Conservation (phyloP, 106 monocot species). For the Dendrobium huoshanense region DNA sequence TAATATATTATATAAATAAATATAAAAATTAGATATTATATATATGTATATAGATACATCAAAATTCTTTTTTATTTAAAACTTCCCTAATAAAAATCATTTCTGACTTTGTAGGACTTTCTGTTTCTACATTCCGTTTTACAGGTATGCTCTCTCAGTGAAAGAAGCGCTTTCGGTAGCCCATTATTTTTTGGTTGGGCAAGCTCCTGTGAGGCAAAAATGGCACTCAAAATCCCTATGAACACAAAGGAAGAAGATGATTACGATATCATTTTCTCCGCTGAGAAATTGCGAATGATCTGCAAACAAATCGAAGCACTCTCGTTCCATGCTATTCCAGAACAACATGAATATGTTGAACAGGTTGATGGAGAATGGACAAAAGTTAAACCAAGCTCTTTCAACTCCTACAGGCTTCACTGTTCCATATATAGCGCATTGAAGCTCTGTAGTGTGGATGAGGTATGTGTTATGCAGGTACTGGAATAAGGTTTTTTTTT, state of each 20-base stretch:
- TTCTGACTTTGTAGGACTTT: neutral
- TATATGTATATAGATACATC: too few species aligned
- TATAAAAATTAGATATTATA: too few species aligned
- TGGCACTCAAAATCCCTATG: slow-evolving; percentile 38
- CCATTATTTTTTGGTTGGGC: slow-evolving; percentile 42
- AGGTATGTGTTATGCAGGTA: slow-evolving; percentile 30
- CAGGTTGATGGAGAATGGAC: slow-evolving; percentile 25
- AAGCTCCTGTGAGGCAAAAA: slow-evolving; percentile 19
- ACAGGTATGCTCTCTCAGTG: slow-evolving; percentile 51
- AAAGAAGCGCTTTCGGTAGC: slow-evolving; percentile 20
- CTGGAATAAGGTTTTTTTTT: neutral
- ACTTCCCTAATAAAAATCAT: neutral
- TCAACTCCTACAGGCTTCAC: slow-evolving; percentile 36
- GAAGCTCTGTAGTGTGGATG: slow-evolving; percentile 18
- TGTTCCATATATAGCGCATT: slow-evolving; percentile 30
- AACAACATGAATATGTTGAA: slow-evolving; percentile 34
- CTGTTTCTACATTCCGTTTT: neutral
- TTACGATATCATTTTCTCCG: slow-evolving; percentile 50
- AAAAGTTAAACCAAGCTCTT: slow-evolving; percentile 12
- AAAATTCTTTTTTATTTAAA: too few species aligned
- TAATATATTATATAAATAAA: too few species aligned
- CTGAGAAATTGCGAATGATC: slow-evolving; percentile 33
- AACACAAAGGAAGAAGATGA: slow-evolving; percentile 8
- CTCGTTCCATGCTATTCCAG: slow-evolving; percentile 21
- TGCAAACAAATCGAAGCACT: slow-evolving; percentile 27